Evolutionary conservation across 139 green algal genomes (phyloP).

Genomic region (Asterochloris erici): DNA sequence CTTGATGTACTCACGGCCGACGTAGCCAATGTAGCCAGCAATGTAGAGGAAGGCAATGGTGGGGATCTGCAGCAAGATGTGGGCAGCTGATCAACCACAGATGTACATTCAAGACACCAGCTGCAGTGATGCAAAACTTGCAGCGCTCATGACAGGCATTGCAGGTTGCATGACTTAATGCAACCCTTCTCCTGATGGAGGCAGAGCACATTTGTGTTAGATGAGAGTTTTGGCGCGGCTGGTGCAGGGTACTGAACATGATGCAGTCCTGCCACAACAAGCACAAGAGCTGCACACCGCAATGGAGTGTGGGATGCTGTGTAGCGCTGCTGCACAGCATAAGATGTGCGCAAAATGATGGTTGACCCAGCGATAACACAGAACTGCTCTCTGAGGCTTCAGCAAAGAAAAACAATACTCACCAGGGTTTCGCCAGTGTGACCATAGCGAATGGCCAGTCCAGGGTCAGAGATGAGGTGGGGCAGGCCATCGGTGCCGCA

Average conservation of each 20-base stretch:
- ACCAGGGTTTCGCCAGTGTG: conserved; percentile 94
- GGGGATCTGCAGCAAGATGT: conserved; percentile 64
- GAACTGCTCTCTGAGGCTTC: background rate
- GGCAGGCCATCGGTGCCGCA: conserved; percentile 96
- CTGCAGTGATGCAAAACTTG: background rate
- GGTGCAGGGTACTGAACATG: background rate
- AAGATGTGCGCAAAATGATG: no score
- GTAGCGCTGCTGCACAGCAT: background rate
- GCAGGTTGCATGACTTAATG: background rate
- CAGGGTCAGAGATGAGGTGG: conserved; percentile 97
- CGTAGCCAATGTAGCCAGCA: conserved; percentile 94
- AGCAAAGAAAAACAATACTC: conserved; percentile 27
- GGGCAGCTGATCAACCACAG: background rate
- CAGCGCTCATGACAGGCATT: background rate
- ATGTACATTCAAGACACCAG: background rate
- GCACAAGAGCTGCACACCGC: background rate
- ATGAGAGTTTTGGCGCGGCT: background rate
- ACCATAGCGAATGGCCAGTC: conserved; percentile 86
- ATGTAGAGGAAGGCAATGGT: conserved; percentile 98
- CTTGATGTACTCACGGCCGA: conserved; percentile 90
- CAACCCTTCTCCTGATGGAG: no score
- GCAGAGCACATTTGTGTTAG: no score
- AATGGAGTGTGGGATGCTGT: background rate
- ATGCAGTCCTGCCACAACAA: background rate
- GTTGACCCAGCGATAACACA: background rate